Conservation (phyloP, 495 filamentous ascomycete species). For the Podospora didyma region DNA sequence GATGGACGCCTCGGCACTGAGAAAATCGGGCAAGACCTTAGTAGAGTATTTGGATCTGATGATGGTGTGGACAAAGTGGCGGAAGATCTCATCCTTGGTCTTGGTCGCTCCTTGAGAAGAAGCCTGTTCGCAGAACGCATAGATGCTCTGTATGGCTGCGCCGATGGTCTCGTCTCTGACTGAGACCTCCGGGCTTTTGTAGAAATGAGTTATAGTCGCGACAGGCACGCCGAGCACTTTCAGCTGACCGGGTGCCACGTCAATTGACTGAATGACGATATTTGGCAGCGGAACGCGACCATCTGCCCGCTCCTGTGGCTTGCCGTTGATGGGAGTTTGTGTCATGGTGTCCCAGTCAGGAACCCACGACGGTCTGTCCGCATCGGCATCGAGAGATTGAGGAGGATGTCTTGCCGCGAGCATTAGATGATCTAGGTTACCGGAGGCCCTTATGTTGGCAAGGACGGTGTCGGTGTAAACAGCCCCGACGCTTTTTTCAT, state of each 20-base stretch:
- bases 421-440: not conserved
- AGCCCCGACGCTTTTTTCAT: not conserved
- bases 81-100: not conserved
- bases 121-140: not conserved
- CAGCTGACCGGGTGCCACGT: not conserved
- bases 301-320: not conserved
- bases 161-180: not conserved
- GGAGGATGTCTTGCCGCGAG: not conserved
- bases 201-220: not conserved
- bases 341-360: not conserved
- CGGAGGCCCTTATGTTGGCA: not conserved
- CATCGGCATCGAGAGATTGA: not conserved
- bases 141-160: not conserved
- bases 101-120: not conserved
- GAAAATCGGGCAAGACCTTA: not conserved
- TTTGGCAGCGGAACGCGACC: not conserved
- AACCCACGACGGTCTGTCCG: not conserved
- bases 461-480: not conserved
- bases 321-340: not conserved
- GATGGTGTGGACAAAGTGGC: not conserved
- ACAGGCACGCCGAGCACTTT: not conserved
- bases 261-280: not conserved
- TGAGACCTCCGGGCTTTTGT: not conserved
- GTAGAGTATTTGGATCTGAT: not conserved
- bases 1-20: not conserved